A percentile compares a stretch with the other conserved stretches of the same genome.
Conservation (phyloP, 345 rosid species). For the Eucalyptus albens region DNA sequence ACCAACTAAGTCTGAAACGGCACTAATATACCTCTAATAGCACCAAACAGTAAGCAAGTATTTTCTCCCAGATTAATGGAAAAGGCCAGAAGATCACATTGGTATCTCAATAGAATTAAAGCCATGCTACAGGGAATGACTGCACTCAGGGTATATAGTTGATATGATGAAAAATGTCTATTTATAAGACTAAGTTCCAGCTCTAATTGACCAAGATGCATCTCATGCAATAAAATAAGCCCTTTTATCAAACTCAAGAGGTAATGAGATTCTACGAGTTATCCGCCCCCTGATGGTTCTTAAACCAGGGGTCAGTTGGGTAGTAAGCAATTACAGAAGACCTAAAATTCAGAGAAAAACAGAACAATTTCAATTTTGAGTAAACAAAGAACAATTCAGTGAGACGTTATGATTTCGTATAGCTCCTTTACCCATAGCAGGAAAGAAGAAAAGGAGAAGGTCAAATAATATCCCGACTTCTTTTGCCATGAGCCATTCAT, state of each 20-base stretch:
- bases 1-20: neutral
- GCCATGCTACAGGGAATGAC: neutral
- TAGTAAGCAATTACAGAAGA: neutral
- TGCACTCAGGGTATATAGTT: neutral
- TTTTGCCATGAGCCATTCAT: neutral
- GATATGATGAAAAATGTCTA: neutral
- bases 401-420: neutral
- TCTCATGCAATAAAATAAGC: neutral
- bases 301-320: neutral
- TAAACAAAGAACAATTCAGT: neutral
- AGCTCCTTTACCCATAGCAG: neutral
- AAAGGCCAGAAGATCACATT: neutral
- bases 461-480: neutral
- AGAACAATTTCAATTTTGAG: neutral
- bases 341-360: neutral
- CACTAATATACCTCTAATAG: neutral
- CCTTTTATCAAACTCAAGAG: neutral
- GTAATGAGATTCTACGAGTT: neutral
- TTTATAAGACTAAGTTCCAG: neutral
- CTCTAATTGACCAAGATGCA: neutral
- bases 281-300: neutral
- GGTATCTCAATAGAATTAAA: neutral
- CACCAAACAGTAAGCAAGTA: neutral
- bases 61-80: neutral
- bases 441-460: neutral